A percentile compares a stretch with the other conserved stretches of the same genome.
These are phyloP conservation scores for Corniculantispora saksenae DNA, from an alignment of 2,329 filamentous ascomycete genomes.

Conservation along the genomic window DNA sequence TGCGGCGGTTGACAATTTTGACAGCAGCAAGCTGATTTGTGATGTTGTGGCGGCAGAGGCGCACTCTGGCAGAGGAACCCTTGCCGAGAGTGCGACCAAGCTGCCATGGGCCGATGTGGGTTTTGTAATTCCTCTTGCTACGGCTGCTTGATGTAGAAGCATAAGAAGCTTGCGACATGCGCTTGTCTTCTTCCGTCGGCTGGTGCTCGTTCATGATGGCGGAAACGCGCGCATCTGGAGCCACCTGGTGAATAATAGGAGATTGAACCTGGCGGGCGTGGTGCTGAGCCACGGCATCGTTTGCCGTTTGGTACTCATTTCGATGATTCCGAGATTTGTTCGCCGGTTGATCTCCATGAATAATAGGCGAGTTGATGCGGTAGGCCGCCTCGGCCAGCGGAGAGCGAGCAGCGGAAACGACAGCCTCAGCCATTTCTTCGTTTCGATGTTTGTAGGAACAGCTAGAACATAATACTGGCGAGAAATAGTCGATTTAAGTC, in stretches of 20 bases:
- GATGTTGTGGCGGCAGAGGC: constrained; percentile 76
- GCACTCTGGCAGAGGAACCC: constrained; percentile 85
- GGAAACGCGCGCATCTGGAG: constrained; percentile 25
- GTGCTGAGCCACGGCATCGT: constrained; percentile 22
- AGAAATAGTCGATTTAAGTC: constrained; percentile 3
- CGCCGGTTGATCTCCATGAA: constrained; percentile 28
- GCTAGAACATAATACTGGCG: constrained; percentile 39
- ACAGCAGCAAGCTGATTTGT: constrained; percentile 85
- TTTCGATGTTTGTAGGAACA: constrained; percentile 24
- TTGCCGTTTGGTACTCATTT: neutral
- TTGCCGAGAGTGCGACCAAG: constrained; percentile 86
- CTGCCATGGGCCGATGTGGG: constrained; percentile 90
- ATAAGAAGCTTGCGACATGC: constrained; percentile 44
- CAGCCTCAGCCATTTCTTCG: constrained; percentile 35
- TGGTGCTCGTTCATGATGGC: constrained; percentile 31
- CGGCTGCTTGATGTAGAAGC: constrained; percentile 42
- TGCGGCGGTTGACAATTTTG: constrained; percentile 89
- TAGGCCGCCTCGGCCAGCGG: constrained; percentile 51
- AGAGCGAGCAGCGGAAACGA: constrained; percentile 34
- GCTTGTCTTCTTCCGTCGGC: constrained; percentile 36
- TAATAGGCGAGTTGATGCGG: constrained; percentile 46
- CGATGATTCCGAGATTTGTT: constrained; percentile 34
- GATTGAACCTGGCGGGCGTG: constrained; percentile 16
- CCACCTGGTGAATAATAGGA: constrained; percentile 15
- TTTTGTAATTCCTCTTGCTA: constrained; percentile 55